Percentiles rank a stretch among this genome's conserved stretches.
phyloP scores from a whole-genome alignment of 1,139 yeast species.

The Trichomonascaceae sp. region DNA sequence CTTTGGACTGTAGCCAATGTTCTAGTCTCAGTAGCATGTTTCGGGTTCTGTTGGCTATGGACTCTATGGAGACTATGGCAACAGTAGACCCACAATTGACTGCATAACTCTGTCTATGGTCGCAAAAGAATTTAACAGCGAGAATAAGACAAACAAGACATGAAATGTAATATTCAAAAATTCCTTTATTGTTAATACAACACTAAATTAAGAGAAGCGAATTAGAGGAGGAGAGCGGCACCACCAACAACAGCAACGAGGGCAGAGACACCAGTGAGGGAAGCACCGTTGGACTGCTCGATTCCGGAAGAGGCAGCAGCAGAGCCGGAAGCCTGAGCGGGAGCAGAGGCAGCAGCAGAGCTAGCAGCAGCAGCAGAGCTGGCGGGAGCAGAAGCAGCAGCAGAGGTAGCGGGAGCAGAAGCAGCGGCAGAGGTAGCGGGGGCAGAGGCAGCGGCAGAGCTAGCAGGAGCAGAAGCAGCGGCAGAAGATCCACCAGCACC shows the following conservation, averaged over 20 bases:
- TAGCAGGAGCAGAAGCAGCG: constrained; percentile 2
- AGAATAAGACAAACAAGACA: constrained; percentile 5
- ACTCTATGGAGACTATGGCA: constrained; percentile 32
- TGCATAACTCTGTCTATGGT: neutral
- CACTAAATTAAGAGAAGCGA: neutral
- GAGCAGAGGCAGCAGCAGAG: constrained; percentile 4
- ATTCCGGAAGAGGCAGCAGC: constrained; percentile 2
- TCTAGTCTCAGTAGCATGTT: constrained; percentile 61
- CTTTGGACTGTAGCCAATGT: constrained; percentile 73
- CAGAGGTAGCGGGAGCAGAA: constrained; percentile 1
- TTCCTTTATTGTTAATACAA: neutral
- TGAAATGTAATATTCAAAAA: neutral
- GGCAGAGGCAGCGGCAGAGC: constrained; percentile 2
- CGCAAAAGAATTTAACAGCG: constrained; percentile 1
- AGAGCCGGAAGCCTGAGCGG: constrained; percentile 5
- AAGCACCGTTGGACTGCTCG: constrained; percentile 1
- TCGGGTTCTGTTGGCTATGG: constrained; percentile 71
- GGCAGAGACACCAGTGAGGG: constrained; percentile 3
- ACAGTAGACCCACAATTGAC: too few relatives aligned
- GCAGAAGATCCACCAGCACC: constrained; percentile 2
- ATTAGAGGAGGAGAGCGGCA: constrained; percentile 3
- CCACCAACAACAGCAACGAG: constrained; percentile 3
- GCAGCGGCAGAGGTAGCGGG: neutral
- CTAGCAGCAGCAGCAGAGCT: neutral
- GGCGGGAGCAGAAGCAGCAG: constrained; percentile 3